Conservation (phyloP, 805 yeast species). For the Ogataea methanolica region DNA sequence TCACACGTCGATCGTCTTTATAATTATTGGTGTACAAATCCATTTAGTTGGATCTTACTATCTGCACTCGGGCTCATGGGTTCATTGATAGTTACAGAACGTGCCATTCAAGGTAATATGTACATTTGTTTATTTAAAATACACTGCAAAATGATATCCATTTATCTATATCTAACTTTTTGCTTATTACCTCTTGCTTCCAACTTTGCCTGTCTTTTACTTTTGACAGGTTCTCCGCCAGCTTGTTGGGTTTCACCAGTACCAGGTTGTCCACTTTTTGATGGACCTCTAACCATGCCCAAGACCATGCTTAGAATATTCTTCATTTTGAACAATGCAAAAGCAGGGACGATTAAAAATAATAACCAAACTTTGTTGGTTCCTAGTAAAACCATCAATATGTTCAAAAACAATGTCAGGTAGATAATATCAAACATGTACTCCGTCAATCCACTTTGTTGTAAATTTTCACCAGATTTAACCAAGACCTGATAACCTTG, state of each 20-base stretch:
- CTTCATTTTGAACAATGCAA: constrained; percentile 43
- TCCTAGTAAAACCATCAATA: constrained; percentile 51
- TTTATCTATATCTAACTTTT: constrained; percentile 12
- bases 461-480: constrained; percentile 56
- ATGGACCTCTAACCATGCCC: constrained; percentile 17
- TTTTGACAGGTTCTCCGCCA: constrained; percentile 17
- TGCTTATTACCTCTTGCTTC: constrained; percentile 31
- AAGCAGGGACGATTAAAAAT: constrained; percentile 47
- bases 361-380: constrained; percentile 57
- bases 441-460: constrained; percentile 62
- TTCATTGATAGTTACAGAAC: background rate
- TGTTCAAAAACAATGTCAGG: constrained; percentile 54
- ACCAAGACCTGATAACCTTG: constrained; percentile 39
- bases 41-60: too few species aligned
- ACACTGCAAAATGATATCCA: background rate
- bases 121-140: background rate
- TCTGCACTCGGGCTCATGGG: too few species aligned
- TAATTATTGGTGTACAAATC: too few species aligned
- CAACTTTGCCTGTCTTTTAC: constrained; percentile 35
- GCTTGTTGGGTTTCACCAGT: constrained; percentile 3
- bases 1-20: too few species aligned
- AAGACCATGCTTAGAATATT: constrained; percentile 31
- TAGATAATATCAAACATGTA: constrained; percentile 69
- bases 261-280: constrained; percentile 1
- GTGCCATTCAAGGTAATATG: background rate